A percentile compares a stretch with the other conserved stretches of the same genome.
phyloP scores from a whole-genome alignment of 495 filamentous ascomycete genomes.

The Penicillium egyptiacum region DNA sequence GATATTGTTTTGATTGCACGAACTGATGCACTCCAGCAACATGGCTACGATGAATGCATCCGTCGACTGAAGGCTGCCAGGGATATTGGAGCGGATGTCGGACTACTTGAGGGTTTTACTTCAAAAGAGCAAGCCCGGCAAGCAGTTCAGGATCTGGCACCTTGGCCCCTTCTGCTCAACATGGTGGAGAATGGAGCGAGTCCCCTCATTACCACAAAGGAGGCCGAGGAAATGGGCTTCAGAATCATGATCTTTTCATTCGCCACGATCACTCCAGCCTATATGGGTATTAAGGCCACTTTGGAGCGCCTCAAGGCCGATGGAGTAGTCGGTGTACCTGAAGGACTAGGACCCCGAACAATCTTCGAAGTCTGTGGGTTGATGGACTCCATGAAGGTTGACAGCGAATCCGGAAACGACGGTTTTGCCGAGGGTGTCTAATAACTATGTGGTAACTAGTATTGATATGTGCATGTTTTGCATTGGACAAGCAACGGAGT shows the following conservation, averaged over 20 bases:
- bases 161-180: constrained; percentile 62
- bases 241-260: constrained; percentile 63
- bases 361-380: constrained; percentile 61
- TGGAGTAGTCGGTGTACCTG: constrained; percentile 49
- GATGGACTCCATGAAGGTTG: constrained; percentile 56
- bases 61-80: constrained; percentile 54
- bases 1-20: constrained; percentile 70
- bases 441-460: background rate
- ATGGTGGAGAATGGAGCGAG: constrained; percentile 62
- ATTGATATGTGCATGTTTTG: background rate
- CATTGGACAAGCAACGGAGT: background rate
- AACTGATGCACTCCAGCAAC: constrained; percentile 63
- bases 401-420: constrained; percentile 54
- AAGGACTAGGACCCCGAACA: constrained; percentile 46
- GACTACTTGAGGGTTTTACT: constrained; percentile 63
- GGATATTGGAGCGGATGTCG: constrained; percentile 61
- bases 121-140: constrained; percentile 53
- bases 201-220: constrained; percentile 55
- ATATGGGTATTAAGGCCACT: constrained; percentile 49
- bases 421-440: constrained; percentile 46
- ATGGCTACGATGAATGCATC: constrained; percentile 63
- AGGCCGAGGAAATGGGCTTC: constrained; percentile 62
- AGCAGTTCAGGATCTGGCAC: constrained; percentile 54
- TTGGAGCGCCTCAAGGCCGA: constrained; percentile 48
- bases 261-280: constrained; percentile 51